A percentile compares a stretch with the other conserved stretches of the same genome.
Conservation (phyloP, 169 alveolate genomes). For the Ichthyophthirius multifiliis region DNA sequence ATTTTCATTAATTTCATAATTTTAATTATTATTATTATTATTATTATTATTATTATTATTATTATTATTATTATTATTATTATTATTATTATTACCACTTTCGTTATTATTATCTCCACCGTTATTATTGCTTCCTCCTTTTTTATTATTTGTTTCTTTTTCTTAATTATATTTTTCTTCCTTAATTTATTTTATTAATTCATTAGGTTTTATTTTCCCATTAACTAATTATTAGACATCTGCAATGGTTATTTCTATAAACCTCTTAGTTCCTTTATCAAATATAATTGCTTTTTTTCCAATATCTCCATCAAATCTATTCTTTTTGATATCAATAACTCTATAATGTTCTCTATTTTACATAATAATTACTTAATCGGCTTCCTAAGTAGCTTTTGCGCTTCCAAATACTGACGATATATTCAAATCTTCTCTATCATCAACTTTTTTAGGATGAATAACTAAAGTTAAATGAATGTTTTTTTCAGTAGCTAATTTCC, state of each 20-base stretch:
- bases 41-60: neutral
- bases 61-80: neutral
- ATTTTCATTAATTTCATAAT: no score
- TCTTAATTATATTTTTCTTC: neutral
- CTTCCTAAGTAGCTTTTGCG: slow-evolving; percentile 95
- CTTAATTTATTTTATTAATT: slow-evolving; percentile 12
- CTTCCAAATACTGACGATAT: slow-evolving; percentile 93
- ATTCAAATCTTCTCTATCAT: slow-evolving; percentile 89
- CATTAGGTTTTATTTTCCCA: slow-evolving; percentile 4
- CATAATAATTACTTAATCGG: slow-evolving; percentile 93
- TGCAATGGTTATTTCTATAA: slow-evolving; percentile 49
- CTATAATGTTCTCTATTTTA: slow-evolving; percentile 84
- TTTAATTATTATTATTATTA: neutral
- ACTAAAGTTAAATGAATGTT: slow-evolving; percentile 92
- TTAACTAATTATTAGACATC: slow-evolving; percentile 37
- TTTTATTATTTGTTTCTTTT: neutral
- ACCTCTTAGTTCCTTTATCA: slow-evolving; percentile 64
- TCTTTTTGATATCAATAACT: slow-evolving; percentile 89
- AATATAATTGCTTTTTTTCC: slow-evolving; percentile 87
- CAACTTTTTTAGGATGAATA: slow-evolving; percentile 95
- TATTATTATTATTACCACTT: neutral
- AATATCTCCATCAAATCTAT: slow-evolving; percentile 92
- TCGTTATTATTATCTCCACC: neutral
- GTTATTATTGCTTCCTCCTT: neutral
- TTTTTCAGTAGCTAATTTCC: slow-evolving; percentile 89